Conservation (phyloP, 257 asterid species). For the Thymus quinquecostatus region DNA sequence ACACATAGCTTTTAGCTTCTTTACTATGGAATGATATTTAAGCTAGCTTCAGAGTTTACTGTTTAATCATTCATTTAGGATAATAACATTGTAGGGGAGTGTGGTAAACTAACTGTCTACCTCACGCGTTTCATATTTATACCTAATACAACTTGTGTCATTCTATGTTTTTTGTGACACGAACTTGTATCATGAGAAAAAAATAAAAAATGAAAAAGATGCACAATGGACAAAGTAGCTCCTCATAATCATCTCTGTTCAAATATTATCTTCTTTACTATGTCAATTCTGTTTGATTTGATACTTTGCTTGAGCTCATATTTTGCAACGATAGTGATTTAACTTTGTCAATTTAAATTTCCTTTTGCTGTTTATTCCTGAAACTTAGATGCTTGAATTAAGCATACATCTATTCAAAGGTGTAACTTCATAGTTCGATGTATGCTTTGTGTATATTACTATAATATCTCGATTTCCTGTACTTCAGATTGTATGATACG, state of each 20-base stretch:
- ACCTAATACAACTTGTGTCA: background rate
- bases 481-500: conserved; percentile 71
- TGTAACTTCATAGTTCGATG: background rate
- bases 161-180: background rate
- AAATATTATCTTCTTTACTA: background rate
- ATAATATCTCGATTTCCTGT: conserved; percentile 25
- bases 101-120: background rate
- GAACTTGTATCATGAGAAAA: background rate
- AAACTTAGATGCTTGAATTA: conserved; percentile 7
- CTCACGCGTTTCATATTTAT: too few relatives aligned
- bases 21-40: background rate
- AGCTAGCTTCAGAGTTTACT: background rate
- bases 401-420: background rate
- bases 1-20: background rate
- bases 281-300: background rate
- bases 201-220: background rate
- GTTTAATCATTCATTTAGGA: background rate
- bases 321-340: background rate
- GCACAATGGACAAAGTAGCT: background rate
- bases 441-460: conserved; percentile 14
- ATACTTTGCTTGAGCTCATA: conserved; percentile 8
- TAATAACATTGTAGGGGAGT: background rate
- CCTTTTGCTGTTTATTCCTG: conserved; percentile 23
- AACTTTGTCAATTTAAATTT: conserved; percentile 7
- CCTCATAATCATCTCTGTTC: background rate